These are phyloP conservation scores for Leptographium radiaticola DNA, from an alignment of 2,329 filamentous ascomycete genomes.

Conservation along the genomic window DNA sequence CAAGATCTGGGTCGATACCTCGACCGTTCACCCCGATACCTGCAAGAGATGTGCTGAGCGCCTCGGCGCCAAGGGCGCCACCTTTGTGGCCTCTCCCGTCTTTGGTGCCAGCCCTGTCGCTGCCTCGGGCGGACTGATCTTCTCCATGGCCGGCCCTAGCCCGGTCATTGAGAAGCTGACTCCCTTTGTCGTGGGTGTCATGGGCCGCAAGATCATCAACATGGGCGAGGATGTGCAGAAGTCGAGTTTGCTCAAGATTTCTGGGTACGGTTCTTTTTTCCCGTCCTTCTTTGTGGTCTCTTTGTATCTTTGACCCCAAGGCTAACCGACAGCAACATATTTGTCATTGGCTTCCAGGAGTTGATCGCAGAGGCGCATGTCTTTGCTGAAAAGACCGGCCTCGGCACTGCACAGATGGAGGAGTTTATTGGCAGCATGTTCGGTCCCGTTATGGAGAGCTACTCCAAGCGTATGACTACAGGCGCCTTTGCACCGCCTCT, in stretches of 20 bases:
- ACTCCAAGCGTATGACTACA: slow-evolving; percentile 3
- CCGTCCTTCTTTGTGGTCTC: neutral
- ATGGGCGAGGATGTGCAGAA: slow-evolving; percentile 4
- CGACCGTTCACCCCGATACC: slow-evolving; percentile 4
- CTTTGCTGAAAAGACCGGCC: slow-evolving; percentile 4
- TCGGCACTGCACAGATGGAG: neutral
- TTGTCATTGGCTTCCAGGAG: neutral
- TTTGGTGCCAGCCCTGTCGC: slow-evolving; percentile 2
- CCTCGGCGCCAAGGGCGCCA: neutral
- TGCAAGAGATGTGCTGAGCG: neutral
- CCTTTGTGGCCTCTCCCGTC: slow-evolving; percentile 4
- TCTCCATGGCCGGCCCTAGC: neutral
- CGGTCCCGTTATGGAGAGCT: slow-evolving; percentile 1
- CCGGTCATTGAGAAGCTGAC: neutral
- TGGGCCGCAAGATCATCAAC: slow-evolving; percentile 1
- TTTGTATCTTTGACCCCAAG: neutral
- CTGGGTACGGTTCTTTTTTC: neutral
- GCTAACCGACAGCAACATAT: neutral
- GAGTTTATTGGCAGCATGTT: slow-evolving; percentile 1
- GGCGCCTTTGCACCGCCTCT: slow-evolving; percentile 1
- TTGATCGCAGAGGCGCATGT: slow-evolving; percentile 2
- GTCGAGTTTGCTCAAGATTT: slow-evolving; percentile 6
- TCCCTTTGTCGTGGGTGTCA: slow-evolving; percentile 1
- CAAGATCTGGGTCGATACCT: slow-evolving; percentile 3
- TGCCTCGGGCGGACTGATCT: neutral